A percentile compares a stretch with the other conserved stretches of the same genome.
Evolutionary conservation across 1,139 yeast species (phyloP).

Genomic region (Pichia sp.): DNA sequence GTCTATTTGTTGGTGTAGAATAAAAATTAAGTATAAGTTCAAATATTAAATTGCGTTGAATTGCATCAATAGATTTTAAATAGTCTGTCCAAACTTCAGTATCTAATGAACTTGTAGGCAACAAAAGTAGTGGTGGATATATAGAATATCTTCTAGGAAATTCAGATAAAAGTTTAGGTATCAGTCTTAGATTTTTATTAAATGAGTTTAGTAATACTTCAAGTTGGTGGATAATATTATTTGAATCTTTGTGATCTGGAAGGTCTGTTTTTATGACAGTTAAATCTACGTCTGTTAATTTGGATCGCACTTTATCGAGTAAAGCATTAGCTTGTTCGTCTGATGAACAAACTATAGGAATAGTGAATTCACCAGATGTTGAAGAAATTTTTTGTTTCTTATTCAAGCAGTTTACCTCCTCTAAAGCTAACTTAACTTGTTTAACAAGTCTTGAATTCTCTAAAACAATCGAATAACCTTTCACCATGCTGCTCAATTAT

Average conservation of each 20-base stretch:
- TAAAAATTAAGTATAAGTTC: background rate
- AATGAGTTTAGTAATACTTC: background rate
- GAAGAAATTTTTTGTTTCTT: conserved; percentile 5
- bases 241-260: background rate
- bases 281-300: background rate
- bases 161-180: conserved; percentile 1
- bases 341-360: conserved; percentile 1
- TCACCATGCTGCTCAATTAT: background rate
- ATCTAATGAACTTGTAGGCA: conserved; percentile 38
- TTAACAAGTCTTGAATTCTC: background rate
- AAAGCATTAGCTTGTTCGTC: background rate
- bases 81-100: conserved; percentile 31
- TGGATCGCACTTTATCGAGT: background rate
- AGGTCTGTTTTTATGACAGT: background rate
- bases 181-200: background rate
- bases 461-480: background rate
- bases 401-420: background rate
- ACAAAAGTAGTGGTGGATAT: conserved; percentile 62
- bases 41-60: background rate
- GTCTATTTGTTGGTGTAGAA: conserved; percentile 8
- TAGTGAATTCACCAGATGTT: conserved; percentile 1
- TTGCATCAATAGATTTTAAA: conserved; percentile 12
- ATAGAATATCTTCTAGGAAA: conserved; percentile 53
- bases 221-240: background rate
- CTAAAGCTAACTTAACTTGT: conserved; percentile 2